Evolutionary conservation across 257 asterid genomes (phyloP), one percentile per base, ranked within the genome.

Genomic region (Solanum etuberosum): DNA sequence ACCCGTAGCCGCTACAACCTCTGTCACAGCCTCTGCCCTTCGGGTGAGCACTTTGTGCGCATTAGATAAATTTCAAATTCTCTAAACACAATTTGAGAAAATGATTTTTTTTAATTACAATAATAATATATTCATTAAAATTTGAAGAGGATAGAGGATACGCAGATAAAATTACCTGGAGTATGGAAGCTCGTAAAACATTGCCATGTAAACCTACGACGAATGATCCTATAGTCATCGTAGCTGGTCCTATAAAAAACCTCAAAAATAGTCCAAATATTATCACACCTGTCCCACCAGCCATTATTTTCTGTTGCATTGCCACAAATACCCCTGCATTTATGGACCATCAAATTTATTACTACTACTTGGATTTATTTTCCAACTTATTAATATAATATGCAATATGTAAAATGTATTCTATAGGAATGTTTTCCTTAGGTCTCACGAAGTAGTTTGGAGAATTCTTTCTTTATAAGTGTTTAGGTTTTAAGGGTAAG

Each of bases 301-400:
- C 92, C 63, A 95, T 87, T 20, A 94, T 40, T 83, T 92, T 96
- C 82, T 94, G 91, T 91, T 94, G 96, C 85, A 93, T 74, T 46
- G 97, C 98, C 96, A 96, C 94, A 89, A 96, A 96, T 5, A 95
- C 82, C 48, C 99, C 98, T 96, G 89, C 89, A 71, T 38, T 34
- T 29, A 74, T 57, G 32, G 21, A 37, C 32, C 31, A 38, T 74
- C 34, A 83, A 51, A 83, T 12, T 71, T 48, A 18, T 8, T 46
- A 21, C 27, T 59, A 46, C n/a, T 10, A 35, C 23, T 80, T 43
- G 18, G 35, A n/a, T 80, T 40, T 35, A 7, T 43, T 40, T 9
- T 76, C 32, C 38, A 18, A 38, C 6, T 54, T 20, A 54, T 54
- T 54, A 8, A 20, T 21, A 57, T 7, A 21, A 57, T 80, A 70